These are phyloP conservation scores for Aphanocladium album DNA, from an alignment of 2,329 filamentous ascomycete species.

Conservation along the genomic window DNA sequence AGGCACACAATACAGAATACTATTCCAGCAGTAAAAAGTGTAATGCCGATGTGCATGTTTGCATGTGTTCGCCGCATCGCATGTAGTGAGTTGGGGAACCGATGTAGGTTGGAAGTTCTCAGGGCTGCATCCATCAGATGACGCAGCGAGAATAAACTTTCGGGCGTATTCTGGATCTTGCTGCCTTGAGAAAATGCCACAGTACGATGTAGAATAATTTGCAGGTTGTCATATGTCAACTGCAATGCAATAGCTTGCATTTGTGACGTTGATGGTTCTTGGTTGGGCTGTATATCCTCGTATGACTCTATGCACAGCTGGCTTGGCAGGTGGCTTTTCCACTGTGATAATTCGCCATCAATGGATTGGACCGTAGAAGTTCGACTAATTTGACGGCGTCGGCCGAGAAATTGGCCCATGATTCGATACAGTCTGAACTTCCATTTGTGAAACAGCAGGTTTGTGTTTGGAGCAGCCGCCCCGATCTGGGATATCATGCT, in stretches of 20 bases:
- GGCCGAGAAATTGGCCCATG: conserved; percentile 10
- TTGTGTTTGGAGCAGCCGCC: background rate
- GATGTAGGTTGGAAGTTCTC: background rate
- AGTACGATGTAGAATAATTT: conserved; percentile 9
- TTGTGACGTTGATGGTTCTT: background rate
- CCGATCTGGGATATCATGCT: conserved; percentile 2
- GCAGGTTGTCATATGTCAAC: conserved; percentile 11
- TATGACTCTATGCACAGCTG: conserved; percentile 6
- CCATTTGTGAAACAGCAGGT: background rate
- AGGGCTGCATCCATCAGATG: conserved; percentile 7
- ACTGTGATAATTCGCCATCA: conserved; percentile 1
- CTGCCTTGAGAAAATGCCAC: background rate
- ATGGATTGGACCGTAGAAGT: background rate
- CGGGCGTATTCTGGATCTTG: background rate
- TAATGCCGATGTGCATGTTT: conserved; percentile 13
- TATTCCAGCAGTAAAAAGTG: conserved; percentile 12
- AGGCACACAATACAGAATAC: conserved; percentile 10
- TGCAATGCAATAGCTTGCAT: conserved; percentile 12
- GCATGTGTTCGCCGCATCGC: conserved; percentile 7
- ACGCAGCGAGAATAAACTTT: background rate
- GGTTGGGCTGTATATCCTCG: background rate
- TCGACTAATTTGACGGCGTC: background rate
- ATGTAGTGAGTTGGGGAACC: conserved; percentile 5
- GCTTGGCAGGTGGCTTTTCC: conserved; percentile 2
- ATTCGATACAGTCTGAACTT: conserved; percentile 12